A percentile compares a stretch with the other conserved stretches of the same genome.
Conservation (phyloP, 805 yeast genomes). For the Hanseniaspora occidentalis region DNA sequence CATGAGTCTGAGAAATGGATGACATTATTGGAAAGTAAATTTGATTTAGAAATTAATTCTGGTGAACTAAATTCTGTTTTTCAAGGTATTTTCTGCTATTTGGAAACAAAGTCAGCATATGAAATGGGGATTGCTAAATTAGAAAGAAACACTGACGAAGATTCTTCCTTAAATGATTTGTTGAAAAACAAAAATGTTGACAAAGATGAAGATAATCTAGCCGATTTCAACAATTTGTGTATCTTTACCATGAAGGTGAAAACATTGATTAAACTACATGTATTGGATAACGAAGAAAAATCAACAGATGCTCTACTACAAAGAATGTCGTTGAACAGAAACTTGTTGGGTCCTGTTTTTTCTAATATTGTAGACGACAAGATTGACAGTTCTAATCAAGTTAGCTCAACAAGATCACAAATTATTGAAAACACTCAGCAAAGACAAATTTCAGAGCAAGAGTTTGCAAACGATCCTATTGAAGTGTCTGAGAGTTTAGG, state of each 20-base stretch:
- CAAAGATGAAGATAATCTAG: conserved; percentile 7
- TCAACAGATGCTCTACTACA: conserved; percentile 1
- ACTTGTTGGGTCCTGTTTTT: conserved; percentile 15
- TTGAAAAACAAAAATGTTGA: conserved; percentile 10
- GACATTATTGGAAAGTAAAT: too few relatives aligned
- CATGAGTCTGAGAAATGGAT: background rate
- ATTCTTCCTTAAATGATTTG: conserved; percentile 14
- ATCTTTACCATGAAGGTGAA: conserved; percentile 20
- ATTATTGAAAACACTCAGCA: too few relatives aligned
- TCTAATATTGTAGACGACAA: conserved; percentile 16
- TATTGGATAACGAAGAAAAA: conserved; percentile 6
- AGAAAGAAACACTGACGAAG: conserved; percentile 17
- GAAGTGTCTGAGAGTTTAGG: conserved; percentile 3
- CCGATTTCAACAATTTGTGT: conserved; percentile 15
- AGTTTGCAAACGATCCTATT: background rate
- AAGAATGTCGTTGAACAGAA: conserved; percentile 17
- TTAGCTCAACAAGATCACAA: too few relatives aligned
- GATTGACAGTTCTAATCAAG: too few relatives aligned
- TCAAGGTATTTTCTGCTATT: conserved; percentile 15
- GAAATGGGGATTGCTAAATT: conserved; percentile 6
- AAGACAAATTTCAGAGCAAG: too few relatives aligned
- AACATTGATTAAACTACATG: conserved; percentile 15
- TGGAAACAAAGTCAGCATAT: background rate
- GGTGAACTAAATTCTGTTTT: too few relatives aligned
- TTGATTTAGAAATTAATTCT: too few relatives aligned